A percentile compares a stretch with the other conserved stretches of the same genome.
These are phyloP conservation scores for Penicillium arizonense DNA, from an alignment of 495 filamentous ascomycete genomes.

Conservation along the genomic window DNA sequence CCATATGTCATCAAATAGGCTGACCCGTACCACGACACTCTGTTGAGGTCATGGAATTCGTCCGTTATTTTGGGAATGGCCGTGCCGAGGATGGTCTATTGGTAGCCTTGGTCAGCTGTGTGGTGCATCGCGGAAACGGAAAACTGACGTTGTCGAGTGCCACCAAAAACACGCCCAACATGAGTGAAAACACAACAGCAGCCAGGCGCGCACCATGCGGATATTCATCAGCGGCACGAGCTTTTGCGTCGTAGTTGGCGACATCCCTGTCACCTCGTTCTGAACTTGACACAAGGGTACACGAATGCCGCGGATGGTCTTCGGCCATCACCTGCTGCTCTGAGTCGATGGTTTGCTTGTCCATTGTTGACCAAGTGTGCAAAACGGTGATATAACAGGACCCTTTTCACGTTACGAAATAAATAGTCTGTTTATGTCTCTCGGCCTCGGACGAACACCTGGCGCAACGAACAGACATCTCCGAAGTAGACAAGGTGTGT, in stretches of 20 bases:
- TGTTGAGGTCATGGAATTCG: conserved; percentile 60
- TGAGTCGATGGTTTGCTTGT: not conserved
- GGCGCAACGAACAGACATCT: not conserved
- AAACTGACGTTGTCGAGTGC: not conserved
- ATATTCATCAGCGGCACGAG: not conserved
- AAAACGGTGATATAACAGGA: not conserved
- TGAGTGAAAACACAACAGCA: not conserved
- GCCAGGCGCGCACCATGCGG: not conserved
- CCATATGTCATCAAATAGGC: conserved; percentile 64
- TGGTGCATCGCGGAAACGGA: not conserved
- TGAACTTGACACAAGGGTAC: not conserved
- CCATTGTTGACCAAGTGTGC: not conserved
- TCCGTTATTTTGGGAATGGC: conserved; percentile 73
- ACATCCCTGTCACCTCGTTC: not conserved
- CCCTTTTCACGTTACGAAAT: not conserved
- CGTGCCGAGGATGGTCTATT: conserved; percentile 62
- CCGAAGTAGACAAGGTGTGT: not conserved
- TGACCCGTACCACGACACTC: conserved; percentile 65
- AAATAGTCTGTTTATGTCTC: not conserved
- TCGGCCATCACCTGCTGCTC: not conserved
- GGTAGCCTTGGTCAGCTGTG: not conserved
- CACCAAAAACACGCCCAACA: not conserved
- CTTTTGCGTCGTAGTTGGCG: not conserved
- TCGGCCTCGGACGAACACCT: not conserved
- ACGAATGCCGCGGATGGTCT: not conserved